A percentile compares a stretch with the other conserved stretches of the same genome.
These are phyloP conservation scores for Ceratobasidium sp. DNA, from an alignment of 1,284 basidiomycete genomes.

Conservation along the genomic window DNA sequence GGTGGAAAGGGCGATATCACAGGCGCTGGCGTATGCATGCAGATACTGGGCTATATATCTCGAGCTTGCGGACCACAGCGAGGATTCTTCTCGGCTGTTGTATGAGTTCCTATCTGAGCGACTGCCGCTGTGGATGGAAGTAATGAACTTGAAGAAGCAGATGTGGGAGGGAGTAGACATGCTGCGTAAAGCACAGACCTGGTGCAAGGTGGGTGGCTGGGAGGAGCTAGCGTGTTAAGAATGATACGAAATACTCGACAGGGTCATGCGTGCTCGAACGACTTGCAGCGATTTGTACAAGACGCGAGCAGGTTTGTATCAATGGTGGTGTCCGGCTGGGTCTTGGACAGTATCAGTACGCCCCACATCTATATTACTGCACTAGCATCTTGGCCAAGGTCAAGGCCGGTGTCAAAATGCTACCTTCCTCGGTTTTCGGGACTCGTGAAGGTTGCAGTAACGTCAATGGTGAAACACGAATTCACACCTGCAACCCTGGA, in stretches of 20 bases:
- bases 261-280: neutral
- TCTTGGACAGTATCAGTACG: neutral
- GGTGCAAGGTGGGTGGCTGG: neutral
- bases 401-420: too few species aligned
- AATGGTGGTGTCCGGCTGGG: neutral
- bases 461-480: too few species aligned
- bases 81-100: neutral
- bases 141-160: neutral
- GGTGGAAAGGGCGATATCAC: neutral
- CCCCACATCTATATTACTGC: slow-evolving; percentile 36
- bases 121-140: slow-evolving; percentile 18
- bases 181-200: neutral
- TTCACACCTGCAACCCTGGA: too few species aligned
- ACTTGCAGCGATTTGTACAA: neutral
- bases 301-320: neutral
- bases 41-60: slow-evolving; percentile 12
- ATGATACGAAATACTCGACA: neutral
- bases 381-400: neutral
- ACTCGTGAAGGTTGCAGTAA: too few species aligned
- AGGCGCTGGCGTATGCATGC: neutral
- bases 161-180: neutral
- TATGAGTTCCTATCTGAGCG: slow-evolving; percentile 3
- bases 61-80: neutral
- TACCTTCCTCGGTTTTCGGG: too few species aligned
- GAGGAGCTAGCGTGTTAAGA: neutral